Base-by-base conservation (phyloP, 495 filamentous ascomycete species). In the Niebla homalea region DNA sequence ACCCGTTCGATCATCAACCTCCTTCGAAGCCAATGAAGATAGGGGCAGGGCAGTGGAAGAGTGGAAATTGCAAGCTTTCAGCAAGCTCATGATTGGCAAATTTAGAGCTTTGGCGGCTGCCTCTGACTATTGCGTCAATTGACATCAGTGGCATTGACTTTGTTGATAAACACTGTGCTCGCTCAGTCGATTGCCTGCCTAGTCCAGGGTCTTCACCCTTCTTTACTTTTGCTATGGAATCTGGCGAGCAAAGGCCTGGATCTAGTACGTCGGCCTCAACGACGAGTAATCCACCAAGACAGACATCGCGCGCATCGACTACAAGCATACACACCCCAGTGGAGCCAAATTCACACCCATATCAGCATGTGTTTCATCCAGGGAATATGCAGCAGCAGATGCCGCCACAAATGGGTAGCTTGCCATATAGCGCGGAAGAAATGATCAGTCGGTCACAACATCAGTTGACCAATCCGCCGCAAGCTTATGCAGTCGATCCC, bases 221-320 rank as follows among this genome's bases (percentile, higher is more conserved):
- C 6, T 32, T 12, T 32, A 7, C 39, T 47, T 45, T 39, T 22
- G 37, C 12, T n/a, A 60, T 60, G 57, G 44, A 43, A 45, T 16
- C 56, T 15, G 37, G 36, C 2, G 46, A 38, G 25, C 15, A 26
- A 6, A 51, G 80, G 51, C 72, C 74, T 43, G 74, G 80, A 16
- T 82, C 80, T 3, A 77, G 73, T 60, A 80, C 76, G 18, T 70
- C 74, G 29, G 62, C 70, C 25, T 82, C 80, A 2, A 61, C 51
- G 23, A 71, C 71, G 44, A 75, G 77, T 50, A 74, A 72, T 58
- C 83, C 78, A 29, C 54, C 50, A 60, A 76, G 85, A 40, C 76
- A 84, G 47, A 70, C 78, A 29, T 94, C 88, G 25, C 73, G 86
- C 67, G 87, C 83, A 36, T 95, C 88, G 40, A 92, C 87, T 4